Percentiles rank a stretch among this genome's conserved stretches.
Evolutionary conservation across 495 filamentous ascomycete species (phyloP).

Genomic region (Penicillium dipodomyicola): DNA sequence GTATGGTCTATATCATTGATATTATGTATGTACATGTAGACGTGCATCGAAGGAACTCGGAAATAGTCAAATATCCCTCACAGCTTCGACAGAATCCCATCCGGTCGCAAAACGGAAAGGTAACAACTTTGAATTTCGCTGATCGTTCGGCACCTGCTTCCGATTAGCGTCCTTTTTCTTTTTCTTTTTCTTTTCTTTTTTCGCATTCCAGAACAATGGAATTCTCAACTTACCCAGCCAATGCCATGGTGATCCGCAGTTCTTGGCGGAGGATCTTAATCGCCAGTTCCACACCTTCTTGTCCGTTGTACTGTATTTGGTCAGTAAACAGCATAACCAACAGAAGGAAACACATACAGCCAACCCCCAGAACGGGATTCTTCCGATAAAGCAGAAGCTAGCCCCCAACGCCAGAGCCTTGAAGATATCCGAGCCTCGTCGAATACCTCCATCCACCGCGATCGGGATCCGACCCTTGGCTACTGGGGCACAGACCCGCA

Average conservation of each 20-base stretch:
- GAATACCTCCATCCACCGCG: conserved; percentile 81
- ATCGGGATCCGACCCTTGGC: conserved; percentile 77
- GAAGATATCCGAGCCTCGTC: conserved; percentile 87
- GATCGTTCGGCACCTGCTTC: conserved; percentile 22
- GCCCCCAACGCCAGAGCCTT: conserved; percentile 91
- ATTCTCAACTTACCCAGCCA: conserved; percentile 32
- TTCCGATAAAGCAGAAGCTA: conserved; percentile 73
- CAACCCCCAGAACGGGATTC: conserved; percentile 74
- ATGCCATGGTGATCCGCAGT: conserved; percentile 38
- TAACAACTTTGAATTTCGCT: conserved; percentile 24
- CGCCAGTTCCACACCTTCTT: conserved; percentile 38
- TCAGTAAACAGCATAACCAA: conserved; percentile 19
- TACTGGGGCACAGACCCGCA: conserved; percentile 84
- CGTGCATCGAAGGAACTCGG: too few relatives aligned
- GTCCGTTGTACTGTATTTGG: conserved; percentile 38
- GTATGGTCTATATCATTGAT: too few relatives aligned
- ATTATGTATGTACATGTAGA: too few relatives aligned
- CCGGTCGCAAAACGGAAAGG: conserved; percentile 21
- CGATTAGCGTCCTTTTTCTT: neutral
- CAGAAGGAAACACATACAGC: conserved; percentile 26
- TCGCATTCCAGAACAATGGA: neutral
- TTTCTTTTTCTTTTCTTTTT: neutral
- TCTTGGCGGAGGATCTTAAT: conserved; percentile 40
- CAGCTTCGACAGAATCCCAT: conserved; percentile 24
- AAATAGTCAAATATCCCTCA: conserved; percentile 1